phyloP scores from a whole-genome alignment of 352 stramenopile species.

The Phytophthora brassicae region DNA sequence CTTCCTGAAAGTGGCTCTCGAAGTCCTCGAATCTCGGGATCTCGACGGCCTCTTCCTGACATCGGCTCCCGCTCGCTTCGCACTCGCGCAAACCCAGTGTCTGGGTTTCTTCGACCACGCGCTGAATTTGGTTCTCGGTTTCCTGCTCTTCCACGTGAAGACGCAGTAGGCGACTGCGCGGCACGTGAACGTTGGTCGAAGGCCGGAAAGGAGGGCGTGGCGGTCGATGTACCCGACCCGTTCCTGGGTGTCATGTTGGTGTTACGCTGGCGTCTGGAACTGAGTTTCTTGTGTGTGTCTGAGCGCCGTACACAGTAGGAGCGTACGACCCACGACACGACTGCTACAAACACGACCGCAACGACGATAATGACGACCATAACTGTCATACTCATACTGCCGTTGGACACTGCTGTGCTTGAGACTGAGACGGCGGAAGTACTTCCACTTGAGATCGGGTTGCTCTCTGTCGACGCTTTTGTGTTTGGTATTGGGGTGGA shows the following conservation, averaged over 20 bases:
- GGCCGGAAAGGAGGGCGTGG: constrained; percentile 33
- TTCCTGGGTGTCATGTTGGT: constrained; percentile 23
- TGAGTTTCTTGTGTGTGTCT: constrained; percentile 14
- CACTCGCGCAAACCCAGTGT: constrained; percentile 7
- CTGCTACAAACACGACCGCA: constrained; percentile 31
- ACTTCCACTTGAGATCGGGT: neutral
- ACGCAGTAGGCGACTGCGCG: constrained; percentile 15
- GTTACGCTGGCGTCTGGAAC: constrained; percentile 3
- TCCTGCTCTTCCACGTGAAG: constrained; percentile 1
- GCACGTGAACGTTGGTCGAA: constrained; percentile 30
- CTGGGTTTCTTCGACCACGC: constrained; percentile 18
- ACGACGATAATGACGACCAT: constrained; percentile 36
- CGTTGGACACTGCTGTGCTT: constrained; percentile 3
- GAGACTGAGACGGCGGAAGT: neutral
- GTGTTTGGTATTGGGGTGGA: constrained; percentile 13
- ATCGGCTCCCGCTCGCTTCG: neutral
- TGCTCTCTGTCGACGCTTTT: constrained; percentile 22
- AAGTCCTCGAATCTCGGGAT: too few relatives aligned
- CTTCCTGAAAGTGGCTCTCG: neutral
- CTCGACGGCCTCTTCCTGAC: neutral
- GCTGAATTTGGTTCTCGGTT: constrained; percentile 6
- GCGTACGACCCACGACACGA: constrained; percentile 32
- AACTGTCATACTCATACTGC: constrained; percentile 23
- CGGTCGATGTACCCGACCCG: constrained; percentile 18
- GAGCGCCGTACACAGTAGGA: constrained; percentile 28